Conservation (phyloP, 768 basidiomycete genomes). For the Amanita subjunquillea region DNA sequence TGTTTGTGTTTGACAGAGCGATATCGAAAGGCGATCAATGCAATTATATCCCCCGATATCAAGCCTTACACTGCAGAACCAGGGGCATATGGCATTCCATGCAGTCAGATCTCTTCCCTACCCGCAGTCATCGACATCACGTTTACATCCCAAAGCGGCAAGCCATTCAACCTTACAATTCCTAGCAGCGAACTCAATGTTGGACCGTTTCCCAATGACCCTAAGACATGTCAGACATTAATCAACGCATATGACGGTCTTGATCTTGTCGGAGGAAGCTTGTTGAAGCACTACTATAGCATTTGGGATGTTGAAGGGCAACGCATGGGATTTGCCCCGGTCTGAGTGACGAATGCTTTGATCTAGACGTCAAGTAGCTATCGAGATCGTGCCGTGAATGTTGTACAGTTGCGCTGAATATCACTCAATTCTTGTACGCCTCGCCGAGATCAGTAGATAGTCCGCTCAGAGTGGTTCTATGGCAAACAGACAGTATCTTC, state of each 20-base stretch:
- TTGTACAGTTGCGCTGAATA: too few relatives aligned
- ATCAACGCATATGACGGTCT: constrained; percentile 34
- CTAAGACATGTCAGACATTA: constrained; percentile 7
- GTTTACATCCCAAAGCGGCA: constrained; percentile 38
- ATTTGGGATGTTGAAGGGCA: constrained; percentile 35
- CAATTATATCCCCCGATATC: constrained; percentile 34
- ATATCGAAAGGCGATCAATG: constrained; percentile 30
- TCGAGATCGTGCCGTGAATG: too few relatives aligned
- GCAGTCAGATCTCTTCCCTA: constrained; percentile 32
- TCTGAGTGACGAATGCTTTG: too few relatives aligned
- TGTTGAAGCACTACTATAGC: constrained; percentile 11
- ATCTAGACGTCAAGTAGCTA: too few relatives aligned
- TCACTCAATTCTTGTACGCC: too few relatives aligned
- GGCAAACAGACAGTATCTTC: too few relatives aligned
- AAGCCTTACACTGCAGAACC: constrained; percentile 37
- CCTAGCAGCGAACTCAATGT: constrained; percentile 40
- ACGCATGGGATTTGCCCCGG: constrained; percentile 39
- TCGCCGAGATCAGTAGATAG: too few relatives aligned
- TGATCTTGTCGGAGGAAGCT: constrained; percentile 40
- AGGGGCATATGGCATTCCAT: constrained; percentile 34
- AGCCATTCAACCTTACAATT: constrained; percentile 36
- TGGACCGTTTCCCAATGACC: constrained; percentile 41
- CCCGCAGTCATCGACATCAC: constrained; percentile 38
- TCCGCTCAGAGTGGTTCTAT: too few relatives aligned
- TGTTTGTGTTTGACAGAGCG: not conserved